Evolutionary conservation across 306 rosid genomes (phyloP).

Genomic region (Trichosanthes cucumerina): DNA sequence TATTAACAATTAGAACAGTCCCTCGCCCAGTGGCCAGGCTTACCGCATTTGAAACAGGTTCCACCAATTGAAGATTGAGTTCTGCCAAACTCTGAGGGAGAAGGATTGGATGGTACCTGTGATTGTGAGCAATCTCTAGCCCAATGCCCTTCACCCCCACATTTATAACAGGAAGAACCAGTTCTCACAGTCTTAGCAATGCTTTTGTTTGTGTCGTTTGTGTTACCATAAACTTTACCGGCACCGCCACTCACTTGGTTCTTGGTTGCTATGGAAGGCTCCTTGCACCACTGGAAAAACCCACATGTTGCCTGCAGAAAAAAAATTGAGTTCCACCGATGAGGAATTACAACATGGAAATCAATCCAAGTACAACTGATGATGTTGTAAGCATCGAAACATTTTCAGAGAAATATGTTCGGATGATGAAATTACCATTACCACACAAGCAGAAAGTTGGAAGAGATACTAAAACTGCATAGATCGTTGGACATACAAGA

Average conservation of each 20-base stretch:
- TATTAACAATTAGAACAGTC: constrained; percentile 27
- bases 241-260: background rate
- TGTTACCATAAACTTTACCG: constrained; percentile 4
- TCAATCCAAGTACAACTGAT: background rate
- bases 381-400: background rate
- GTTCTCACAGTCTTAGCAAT: no score
- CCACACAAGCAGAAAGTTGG: background rate
- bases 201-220: constrained; percentile 12
- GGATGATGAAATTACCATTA: background rate
- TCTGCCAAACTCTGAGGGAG: constrained; percentile 17
- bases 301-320: constrained; percentile 23
- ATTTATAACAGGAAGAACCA: constrained; percentile 28
- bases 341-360: background rate
- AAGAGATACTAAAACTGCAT: background rate
- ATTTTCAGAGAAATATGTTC: background rate
- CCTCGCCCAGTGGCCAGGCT: constrained; percentile 47
- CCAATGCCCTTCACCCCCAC: constrained; percentile 49
- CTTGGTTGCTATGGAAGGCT: constrained; percentile 15
- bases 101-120: constrained; percentile 16
- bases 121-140: constrained; percentile 36
- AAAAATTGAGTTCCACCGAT: background rate
- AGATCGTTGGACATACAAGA: background rate
- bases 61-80: constrained; percentile 14
- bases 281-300: constrained; percentile 56
- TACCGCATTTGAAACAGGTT: constrained; percentile 36